phyloP scores from a whole-genome alignment of 345 rosid genomes.

The Microthlaspi erraticum region DNA sequence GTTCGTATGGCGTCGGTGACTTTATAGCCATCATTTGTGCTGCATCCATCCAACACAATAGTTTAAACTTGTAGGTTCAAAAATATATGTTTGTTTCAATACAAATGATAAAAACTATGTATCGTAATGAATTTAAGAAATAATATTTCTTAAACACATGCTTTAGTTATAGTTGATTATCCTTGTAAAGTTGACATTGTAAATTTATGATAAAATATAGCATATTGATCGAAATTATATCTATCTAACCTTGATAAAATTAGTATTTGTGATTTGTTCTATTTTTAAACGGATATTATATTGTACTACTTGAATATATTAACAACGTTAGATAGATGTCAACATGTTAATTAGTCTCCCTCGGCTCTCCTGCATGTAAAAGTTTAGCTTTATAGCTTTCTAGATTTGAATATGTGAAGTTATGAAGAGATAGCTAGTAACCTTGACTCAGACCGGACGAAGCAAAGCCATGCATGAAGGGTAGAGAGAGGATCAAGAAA shows the following conservation, averaged over 20 bases:
- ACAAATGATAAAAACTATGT: not conserved
- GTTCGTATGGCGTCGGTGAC: constrained; percentile 67
- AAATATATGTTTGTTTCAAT: not conserved
- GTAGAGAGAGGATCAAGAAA: not conserved
- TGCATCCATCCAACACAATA: constrained; percentile 24
- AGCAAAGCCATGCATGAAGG: not conserved
- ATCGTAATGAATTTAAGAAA: not conserved
- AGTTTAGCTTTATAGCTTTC: not conserved
- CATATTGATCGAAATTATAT: too few species aligned
- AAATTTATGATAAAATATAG: not conserved
- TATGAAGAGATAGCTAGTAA: not conserved
- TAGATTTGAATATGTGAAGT: not conserved
- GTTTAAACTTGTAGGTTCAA: not conserved
- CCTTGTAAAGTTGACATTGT: not conserved
- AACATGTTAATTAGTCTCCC: too few species aligned
- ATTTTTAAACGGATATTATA: too few species aligned
- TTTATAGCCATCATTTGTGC: constrained; percentile 60
- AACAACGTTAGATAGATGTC: too few species aligned
- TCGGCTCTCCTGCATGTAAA: too few species aligned
- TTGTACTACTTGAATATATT: too few species aligned
- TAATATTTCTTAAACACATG: not conserved
- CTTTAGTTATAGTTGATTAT: not conserved
- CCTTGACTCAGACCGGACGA: not conserved
- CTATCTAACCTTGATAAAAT: too few species aligned
- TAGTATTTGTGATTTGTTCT: too few species aligned